Evolutionary conservation across 371 early-diverging fungal species (phyloP).

Genomic region (Thermomucor indicae-seudaticae): DNA sequence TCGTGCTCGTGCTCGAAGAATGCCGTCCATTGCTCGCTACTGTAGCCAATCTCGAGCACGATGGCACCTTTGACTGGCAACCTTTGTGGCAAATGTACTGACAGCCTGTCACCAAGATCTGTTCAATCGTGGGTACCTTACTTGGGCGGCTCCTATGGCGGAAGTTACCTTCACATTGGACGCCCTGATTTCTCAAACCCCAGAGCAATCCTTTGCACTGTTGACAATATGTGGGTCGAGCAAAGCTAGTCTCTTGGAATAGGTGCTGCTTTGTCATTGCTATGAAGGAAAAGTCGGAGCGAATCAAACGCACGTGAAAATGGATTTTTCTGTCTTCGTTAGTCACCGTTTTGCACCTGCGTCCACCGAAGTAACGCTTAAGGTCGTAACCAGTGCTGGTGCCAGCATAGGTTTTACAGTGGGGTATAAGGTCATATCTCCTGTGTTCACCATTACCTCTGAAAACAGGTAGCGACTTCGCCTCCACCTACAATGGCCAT

Average conservation of each 20-base stretch:
- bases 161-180: constrained; percentile 5
- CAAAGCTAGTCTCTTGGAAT: constrained; percentile 12
- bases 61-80: constrained; percentile 6
- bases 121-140: background rate
- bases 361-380: too few species aligned
- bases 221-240: constrained; percentile 14
- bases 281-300: too few species aligned
- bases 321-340: too few species aligned
- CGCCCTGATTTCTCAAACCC: constrained; percentile 15
- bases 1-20: background rate
- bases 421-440: too few species aligned
- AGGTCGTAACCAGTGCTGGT: too few species aligned
- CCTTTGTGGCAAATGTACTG: constrained; percentile 24
- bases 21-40: background rate
- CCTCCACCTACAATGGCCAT: too few species aligned
- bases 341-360: too few species aligned
- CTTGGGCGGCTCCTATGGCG: background rate
- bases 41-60: background rate
- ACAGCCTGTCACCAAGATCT: constrained; percentile 16
- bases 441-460: too few species aligned
- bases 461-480: too few species aligned
- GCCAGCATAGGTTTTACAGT: too few species aligned
- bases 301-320: too few species aligned
- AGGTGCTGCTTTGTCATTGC: constrained; percentile 10
- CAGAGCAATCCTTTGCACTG: constrained; percentile 14